A percentile compares a stretch with the other conserved stretches of the same genome.
Evolutionary conservation across 2,329 filamentous ascomycete species (phyloP).

Genomic region (Talaromyces amestolkiae): DNA sequence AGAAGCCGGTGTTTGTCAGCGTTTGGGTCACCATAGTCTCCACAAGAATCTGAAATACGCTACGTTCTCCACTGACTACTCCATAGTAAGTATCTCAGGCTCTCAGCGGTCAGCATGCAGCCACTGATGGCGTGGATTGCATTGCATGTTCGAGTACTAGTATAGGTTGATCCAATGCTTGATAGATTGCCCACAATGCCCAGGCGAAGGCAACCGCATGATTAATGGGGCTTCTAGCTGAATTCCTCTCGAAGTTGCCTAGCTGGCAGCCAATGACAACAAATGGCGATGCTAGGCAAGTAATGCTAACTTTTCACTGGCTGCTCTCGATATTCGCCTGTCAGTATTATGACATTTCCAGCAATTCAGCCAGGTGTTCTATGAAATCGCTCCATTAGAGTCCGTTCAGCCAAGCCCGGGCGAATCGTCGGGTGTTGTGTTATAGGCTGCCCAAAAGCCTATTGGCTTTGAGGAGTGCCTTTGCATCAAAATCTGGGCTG

Average conservation of each 20-base stretch:
- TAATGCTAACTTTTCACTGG: neutral
- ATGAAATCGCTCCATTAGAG: neutral
- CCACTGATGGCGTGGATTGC: neutral
- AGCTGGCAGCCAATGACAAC: neutral
- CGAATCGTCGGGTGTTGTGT: neutral
- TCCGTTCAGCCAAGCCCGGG: neutral
- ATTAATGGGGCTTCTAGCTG: neutral
- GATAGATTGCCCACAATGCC: neutral
- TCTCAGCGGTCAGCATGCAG: neutral
- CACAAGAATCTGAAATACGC: too few relatives aligned
- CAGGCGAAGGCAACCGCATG: neutral
- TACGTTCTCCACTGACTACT: too few relatives aligned
- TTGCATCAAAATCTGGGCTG: neutral
- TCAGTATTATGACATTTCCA: neutral
- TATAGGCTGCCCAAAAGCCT: neutral
- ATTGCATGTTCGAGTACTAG: neutral
- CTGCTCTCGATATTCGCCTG: neutral
- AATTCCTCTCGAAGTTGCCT: neutral
- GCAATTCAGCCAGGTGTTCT: neutral
- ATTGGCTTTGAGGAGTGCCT: neutral
- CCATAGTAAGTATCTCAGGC: neutral
- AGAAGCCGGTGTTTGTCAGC: neutral
- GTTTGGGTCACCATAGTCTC: neutral
- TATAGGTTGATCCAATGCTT: neutral
- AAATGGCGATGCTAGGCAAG: neutral